These are phyloP conservation scores for Xylariaceae sp. DNA, from an alignment of 2,329 filamentous ascomycete species.

Conservation along the genomic window DNA sequence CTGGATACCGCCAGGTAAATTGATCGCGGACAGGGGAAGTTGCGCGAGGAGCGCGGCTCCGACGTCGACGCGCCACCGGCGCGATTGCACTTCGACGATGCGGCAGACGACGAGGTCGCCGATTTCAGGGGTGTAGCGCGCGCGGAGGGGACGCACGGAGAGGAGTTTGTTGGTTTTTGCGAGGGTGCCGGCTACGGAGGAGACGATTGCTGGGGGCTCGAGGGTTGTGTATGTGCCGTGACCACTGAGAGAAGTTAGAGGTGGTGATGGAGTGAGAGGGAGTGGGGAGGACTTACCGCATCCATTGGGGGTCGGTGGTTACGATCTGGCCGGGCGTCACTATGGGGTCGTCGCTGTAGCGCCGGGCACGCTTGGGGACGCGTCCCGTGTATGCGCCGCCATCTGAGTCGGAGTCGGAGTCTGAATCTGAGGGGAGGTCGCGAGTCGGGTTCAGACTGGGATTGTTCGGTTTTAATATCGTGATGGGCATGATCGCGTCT, in stretches of 20 bases:
- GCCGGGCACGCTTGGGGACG: constrained; percentile 36
- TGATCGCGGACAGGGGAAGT: constrained; percentile 83
- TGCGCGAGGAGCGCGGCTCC: constrained; percentile 79
- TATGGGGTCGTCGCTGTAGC: constrained; percentile 45
- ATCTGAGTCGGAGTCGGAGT: constrained; percentile 36
- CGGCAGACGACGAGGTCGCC: constrained; percentile 91
- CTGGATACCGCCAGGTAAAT: constrained; percentile 87
- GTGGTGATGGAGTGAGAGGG: too few relatives aligned
- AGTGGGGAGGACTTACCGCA: constrained; percentile 59
- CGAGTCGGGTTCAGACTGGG: constrained; percentile 15
- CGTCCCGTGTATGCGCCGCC: constrained; percentile 43
- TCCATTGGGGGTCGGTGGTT: constrained; percentile 92
- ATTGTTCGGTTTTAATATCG: constrained; percentile 30
- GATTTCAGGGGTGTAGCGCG: constrained; percentile 92
- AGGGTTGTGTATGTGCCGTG: constrained; percentile 80
- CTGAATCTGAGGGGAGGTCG: constrained; percentile 11
- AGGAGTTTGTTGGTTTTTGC: constrained; percentile 96
- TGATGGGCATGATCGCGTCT: constrained; percentile 30
- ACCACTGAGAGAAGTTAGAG: constrained; percentile 50
- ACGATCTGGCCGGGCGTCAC: constrained; percentile 87
- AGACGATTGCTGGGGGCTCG: constrained; percentile 65
- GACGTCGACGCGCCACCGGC: constrained; percentile 92
- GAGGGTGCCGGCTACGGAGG: constrained; percentile 84
- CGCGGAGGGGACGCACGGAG: constrained; percentile 81
- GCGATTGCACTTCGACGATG: constrained; percentile 89